These are phyloP conservation scores for Gamarada debralockiae DNA, from an alignment of 495 filamentous ascomycete genomes.

Conservation along the genomic window DNA sequence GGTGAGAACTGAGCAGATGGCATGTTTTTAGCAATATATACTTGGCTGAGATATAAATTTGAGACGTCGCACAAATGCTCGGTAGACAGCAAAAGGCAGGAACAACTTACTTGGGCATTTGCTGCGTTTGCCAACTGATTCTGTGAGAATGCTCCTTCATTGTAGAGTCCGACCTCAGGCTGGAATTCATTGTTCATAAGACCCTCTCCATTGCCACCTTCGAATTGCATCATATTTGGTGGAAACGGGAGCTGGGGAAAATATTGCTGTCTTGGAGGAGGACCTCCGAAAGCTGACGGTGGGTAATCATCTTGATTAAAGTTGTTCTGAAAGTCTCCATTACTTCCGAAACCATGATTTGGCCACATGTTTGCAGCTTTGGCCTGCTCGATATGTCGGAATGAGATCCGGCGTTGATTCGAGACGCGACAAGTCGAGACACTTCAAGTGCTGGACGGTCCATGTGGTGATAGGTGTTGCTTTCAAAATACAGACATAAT, in stretches of 20 bases:
- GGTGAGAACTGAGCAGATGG: slow-evolving; percentile 12
- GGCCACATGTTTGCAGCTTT: slow-evolving; percentile 15
- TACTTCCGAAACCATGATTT: slow-evolving; percentile 17
- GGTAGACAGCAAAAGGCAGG: neutral
- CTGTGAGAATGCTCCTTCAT: slow-evolving; percentile 16
- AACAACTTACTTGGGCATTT: slow-evolving; percentile 18
- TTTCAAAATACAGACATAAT: too few relatives aligned
- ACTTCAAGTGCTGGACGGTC: too few relatives aligned
- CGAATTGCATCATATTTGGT: slow-evolving; percentile 11
- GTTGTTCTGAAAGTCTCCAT: slow-evolving; percentile 10
- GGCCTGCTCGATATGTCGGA: neutral
- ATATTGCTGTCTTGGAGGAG: slow-evolving; percentile 3
- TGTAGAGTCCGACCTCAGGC: slow-evolving; percentile 16
- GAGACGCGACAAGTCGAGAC: too few relatives aligned
- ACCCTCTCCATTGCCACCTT: slow-evolving; percentile 5
- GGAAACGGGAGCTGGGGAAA: slow-evolving; percentile 1
- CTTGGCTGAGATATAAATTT: neutral
- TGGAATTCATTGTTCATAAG: slow-evolving; percentile 9
- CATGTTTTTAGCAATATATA: neutral
- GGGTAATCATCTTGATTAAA: slow-evolving; percentile 15
- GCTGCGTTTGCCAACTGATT: slow-evolving; percentile 16
- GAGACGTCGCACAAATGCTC: neutral
- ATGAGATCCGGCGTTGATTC: too few relatives aligned
- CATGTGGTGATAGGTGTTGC: too few relatives aligned
- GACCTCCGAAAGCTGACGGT: slow-evolving; percentile 7